phyloP scores from a whole-genome alignment of 305 asterid species.

The Fraxinus angustifolia region DNA sequence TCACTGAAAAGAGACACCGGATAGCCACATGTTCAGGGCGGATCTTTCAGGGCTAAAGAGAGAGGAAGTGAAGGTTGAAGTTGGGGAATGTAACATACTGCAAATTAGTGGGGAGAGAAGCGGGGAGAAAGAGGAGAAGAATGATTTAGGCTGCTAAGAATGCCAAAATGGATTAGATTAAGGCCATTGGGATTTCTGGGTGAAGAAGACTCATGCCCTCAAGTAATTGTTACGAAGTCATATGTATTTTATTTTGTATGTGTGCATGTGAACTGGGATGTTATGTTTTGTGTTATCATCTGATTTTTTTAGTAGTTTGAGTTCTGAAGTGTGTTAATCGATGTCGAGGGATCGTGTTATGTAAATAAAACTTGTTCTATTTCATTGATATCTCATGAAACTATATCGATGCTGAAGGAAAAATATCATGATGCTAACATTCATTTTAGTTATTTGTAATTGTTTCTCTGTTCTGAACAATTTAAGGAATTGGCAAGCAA shows the following conservation, averaged over 20 bases:
- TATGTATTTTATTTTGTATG: background rate
- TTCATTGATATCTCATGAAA: no score
- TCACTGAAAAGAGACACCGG: no score
- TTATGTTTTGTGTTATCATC: background rate
- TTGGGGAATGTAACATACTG: background rate
- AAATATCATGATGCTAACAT: background rate
- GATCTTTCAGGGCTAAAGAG: no score
- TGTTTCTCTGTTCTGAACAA: background rate
- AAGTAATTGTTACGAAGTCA: background rate
- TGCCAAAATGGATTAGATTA: no score
- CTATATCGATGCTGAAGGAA: no score
- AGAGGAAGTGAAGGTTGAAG: no score
- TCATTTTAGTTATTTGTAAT: constrained; percentile 8
- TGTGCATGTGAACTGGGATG: background rate
- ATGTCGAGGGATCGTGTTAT: background rate
- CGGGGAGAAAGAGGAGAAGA: no score
- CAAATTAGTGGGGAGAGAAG: no score
- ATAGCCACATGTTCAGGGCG: no score
- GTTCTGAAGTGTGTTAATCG: background rate
- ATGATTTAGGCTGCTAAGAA: no score
- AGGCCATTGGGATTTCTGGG: background rate
- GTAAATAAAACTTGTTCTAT: no score
- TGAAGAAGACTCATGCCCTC: background rate
- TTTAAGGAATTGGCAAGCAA: constrained; percentile 15
- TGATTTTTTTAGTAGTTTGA: background rate